These are phyloP conservation scores for Nemania sp. DNA, from an alignment of 2,329 filamentous ascomycete genomes.

Conservation along the genomic window DNA sequence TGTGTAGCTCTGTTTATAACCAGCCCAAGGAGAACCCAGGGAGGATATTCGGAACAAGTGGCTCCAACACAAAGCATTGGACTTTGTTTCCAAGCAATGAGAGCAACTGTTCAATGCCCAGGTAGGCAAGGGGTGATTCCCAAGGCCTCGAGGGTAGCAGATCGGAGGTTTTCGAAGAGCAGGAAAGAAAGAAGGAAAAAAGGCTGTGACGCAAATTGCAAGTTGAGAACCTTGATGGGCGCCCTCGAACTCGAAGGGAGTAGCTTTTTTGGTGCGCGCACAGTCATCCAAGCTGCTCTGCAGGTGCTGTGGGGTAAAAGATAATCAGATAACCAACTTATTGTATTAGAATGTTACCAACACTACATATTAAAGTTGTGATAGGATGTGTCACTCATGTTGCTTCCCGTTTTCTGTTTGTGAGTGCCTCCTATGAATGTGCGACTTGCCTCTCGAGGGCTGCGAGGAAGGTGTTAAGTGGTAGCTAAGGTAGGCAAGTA, in stretches of 20 bases:
- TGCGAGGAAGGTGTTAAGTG: no score
- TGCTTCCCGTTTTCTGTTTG: no score
- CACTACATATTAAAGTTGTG: no score
- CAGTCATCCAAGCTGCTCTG: not conserved
- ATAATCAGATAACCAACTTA: no score
- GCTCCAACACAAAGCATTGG: not conserved
- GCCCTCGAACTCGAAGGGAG: not conserved
- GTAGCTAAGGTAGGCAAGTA: no score
- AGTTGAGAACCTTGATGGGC: slow-evolving; percentile 26
- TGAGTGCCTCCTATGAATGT: no score
- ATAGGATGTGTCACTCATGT: not conserved
- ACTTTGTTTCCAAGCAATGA: not conserved
- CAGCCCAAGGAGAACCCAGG: not conserved
- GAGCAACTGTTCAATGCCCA: not conserved
- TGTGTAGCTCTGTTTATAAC: not conserved
- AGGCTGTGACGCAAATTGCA: not conserved
- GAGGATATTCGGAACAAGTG: not conserved
- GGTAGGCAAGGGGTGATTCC: no score
- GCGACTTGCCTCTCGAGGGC: no score
- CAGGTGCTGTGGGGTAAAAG: no score
- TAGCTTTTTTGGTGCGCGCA: not conserved
- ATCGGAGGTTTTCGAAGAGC: not conserved
- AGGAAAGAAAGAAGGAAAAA: not conserved
- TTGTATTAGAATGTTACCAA: no score
- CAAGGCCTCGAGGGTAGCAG: not conserved